Evolutionary conservation across 169 alveolate genomes (phyloP), one percentile per base, ranked within the genome.

Genomic region (Eimeria zaria): DNA sequence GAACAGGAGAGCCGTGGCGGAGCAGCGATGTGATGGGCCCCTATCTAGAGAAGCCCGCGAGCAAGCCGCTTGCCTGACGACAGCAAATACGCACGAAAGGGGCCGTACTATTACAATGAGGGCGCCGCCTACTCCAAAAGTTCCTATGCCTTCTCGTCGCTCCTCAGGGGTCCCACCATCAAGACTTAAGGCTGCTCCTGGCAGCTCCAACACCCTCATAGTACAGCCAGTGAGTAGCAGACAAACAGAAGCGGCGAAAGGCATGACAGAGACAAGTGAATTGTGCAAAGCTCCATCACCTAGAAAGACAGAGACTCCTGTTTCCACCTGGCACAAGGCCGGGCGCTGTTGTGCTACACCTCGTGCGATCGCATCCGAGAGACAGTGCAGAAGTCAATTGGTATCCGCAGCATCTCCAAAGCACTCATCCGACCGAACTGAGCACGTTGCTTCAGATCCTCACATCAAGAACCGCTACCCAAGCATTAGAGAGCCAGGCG

Each of bases 271-370:
- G 48, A 24, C 58, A 33, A 30, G n/a, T 39, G 93, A n/a, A 62
- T 8, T 87, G 64, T 18, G 64, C 83, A 60, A 46, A 36, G 64
- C 48, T 60, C 12, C 78, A 5, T 87, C 93, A 58, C 93, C 93
- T 4, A 83, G 62, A 12, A 83, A 60, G 55, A 30, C 30, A 30
- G 91, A 16, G 91, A 30, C 46, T 55, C 73, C 53, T 55, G 51
- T 16, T 11, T 55, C 91, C 53, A 53, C 18, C 76, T 83, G 91
- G 76, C 91, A 83, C 53, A 53, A 36, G 8, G 39, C 76, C 39
- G 91, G 76, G n/a, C 73, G 91, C 20, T 55, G 76, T n/a, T 30
- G 74, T 46, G 74, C 76, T 51, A 24, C 76, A 48, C 39, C 60
- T 24, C 88, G 67, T 46, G 46, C 18, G 27, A 12, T 11, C n/a